Conservation (phyloP, 495 filamentous ascomycete genomes). For the Platismatia glauca region DNA sequence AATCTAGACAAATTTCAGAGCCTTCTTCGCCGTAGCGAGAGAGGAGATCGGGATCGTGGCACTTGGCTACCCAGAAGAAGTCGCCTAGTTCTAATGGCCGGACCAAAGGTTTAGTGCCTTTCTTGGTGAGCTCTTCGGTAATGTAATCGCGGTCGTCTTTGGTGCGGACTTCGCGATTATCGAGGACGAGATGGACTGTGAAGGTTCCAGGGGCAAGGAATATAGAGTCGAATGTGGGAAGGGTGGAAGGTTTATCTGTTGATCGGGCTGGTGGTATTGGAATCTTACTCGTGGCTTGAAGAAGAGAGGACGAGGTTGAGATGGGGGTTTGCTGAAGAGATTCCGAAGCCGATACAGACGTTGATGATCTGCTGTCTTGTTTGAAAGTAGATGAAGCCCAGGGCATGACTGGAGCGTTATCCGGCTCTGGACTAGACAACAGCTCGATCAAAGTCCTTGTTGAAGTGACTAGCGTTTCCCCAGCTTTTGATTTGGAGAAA, state of each 20-base stretch:
- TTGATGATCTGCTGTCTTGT: conserved; percentile 3
- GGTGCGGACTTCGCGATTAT: conserved; percentile 70
- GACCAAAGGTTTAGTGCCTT: conserved; percentile 55
- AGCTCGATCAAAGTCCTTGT: conserved; percentile 15
- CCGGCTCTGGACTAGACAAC: conserved; percentile 21
- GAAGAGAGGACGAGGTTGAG: background rate
- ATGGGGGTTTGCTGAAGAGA: background rate
- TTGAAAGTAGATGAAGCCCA: conserved; percentile 6
- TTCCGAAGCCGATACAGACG: background rate
- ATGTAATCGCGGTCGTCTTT: conserved; percentile 73
- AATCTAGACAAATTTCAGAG: conserved; percentile 70
- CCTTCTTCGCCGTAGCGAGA: conserved; percentile 49
- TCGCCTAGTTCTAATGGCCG: conserved; percentile 67
- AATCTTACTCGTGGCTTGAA: background rate
- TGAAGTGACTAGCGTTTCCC: background rate
- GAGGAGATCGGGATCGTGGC: conserved; percentile 48
- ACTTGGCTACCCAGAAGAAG: conserved; percentile 72
- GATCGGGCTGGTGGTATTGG: background rate
- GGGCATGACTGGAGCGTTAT: background rate
- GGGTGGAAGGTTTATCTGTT: background rate
- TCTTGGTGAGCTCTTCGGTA: conserved; percentile 58
- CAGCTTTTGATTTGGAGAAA: conserved; percentile 4
- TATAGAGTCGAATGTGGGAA: conserved; percentile 52
- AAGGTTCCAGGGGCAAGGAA: conserved; percentile 54
- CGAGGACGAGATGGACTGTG: conserved; percentile 64